Evolutionary conservation across 2,329 filamentous ascomycete genomes (phyloP).

Genomic region (Stylonectria norvegica): DNA sequence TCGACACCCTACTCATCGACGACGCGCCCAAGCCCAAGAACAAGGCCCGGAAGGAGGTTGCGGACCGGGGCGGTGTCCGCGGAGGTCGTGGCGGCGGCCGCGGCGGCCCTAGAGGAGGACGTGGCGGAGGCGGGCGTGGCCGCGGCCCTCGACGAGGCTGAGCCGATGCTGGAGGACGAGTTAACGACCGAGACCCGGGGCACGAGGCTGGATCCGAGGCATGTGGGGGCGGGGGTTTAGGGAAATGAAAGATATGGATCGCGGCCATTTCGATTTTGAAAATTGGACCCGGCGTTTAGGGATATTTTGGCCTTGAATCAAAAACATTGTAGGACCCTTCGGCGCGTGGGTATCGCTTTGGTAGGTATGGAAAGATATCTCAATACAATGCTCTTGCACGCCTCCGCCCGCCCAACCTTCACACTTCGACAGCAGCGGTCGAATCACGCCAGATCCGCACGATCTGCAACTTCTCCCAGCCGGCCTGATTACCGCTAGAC

Average conservation of each 20-base stretch:
- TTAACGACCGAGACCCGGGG: not conserved
- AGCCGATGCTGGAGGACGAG: slow-evolving; percentile 7
- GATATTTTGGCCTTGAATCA: slow-evolving; percentile 33
- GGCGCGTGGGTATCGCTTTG: slow-evolving; percentile 27
- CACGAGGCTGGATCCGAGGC: not conserved
- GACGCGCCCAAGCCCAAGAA: slow-evolving; percentile 99
- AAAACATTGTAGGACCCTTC: slow-evolving; percentile 26
- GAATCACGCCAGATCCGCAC: slow-evolving; percentile 73
- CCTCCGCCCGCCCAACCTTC: slow-evolving; percentile 4
- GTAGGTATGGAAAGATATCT: slow-evolving; percentile 32
- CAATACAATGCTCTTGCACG: slow-evolving; percentile 29
- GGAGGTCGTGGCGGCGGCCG: slow-evolving; percentile 32
- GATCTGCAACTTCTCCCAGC: slow-evolving; percentile 92
- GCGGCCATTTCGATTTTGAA: slow-evolving; percentile 26
- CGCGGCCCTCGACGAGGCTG: slow-evolving; percentile 39
- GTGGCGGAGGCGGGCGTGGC: slow-evolving; percentile 51
- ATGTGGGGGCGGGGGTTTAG: not conserved
- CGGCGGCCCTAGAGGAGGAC: slow-evolving; percentile 50
- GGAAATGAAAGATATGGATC: slow-evolving; percentile 10
- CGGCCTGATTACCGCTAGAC: slow-evolving; percentile 78
- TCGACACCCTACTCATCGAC: slow-evolving; percentile 94
- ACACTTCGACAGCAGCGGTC: not conserved
- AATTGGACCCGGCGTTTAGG: slow-evolving; percentile 35
- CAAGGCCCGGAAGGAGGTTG: slow-evolving; percentile 93
- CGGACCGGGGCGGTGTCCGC: slow-evolving; percentile 46